A percentile compares a stretch with the other conserved stretches of the same genome.
phyloP scores from a whole-genome alignment of 2,329 filamentous ascomycete species.

The Scopulariopsis brevicaulis region DNA sequence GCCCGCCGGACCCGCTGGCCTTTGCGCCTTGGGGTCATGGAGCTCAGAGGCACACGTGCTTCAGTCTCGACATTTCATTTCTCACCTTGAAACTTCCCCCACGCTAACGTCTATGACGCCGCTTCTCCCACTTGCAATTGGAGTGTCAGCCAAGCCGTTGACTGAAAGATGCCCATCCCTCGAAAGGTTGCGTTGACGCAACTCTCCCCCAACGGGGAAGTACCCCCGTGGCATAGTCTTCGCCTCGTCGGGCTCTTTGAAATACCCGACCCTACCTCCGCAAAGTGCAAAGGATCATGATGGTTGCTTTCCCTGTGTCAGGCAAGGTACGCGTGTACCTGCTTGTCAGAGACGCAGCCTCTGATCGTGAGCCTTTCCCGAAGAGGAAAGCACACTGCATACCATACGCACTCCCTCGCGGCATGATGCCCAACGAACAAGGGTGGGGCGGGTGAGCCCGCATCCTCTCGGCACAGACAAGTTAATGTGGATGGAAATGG shows the following conservation, averaged over 20 bases:
- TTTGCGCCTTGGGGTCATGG: neutral
- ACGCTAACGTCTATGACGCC: neutral
- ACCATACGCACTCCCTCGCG: neutral
- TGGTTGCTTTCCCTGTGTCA: neutral
- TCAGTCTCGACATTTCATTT: conserved; percentile 7
- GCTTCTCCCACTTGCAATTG: neutral
- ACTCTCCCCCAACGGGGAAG: neutral
- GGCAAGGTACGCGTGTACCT: neutral
- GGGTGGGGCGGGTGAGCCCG: neutral
- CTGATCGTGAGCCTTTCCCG: neutral
- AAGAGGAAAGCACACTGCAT: neutral
- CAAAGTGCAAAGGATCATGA: neutral
- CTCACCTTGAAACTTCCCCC: conserved; percentile 3
- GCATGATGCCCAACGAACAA: neutral
- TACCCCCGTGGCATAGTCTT: neutral
- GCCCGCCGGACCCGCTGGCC: neutral
- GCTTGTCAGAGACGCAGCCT: neutral
- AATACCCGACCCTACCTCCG: neutral
- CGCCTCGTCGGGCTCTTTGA: neutral
- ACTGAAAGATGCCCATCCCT: too few relatives aligned
- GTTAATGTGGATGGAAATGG: neutral
- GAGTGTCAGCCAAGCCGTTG: too few relatives aligned
- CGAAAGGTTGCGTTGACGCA: neutral
- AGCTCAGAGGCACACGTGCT: conserved; percentile 5
- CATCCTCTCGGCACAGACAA: neutral